Conservation (phyloP, 1,139 yeast genomes). For the Geotrichum bryndzae region DNA sequence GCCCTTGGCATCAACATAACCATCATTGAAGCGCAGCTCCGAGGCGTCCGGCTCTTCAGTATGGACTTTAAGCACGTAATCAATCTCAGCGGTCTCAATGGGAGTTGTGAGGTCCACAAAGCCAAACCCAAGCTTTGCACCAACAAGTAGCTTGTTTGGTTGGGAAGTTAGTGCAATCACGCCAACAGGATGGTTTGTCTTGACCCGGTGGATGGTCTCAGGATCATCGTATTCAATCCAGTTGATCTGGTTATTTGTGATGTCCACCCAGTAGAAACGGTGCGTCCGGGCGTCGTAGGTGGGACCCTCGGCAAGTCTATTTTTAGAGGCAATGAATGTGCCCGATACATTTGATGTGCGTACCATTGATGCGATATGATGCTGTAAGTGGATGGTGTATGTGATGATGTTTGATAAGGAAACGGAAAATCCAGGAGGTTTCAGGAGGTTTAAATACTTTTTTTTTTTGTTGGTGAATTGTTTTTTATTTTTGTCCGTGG, state of each 20-base stretch:
- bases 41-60: neutral
- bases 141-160: constrained; percentile 30
- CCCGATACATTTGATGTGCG: neutral
- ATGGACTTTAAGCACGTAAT: constrained; percentile 20
- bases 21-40: constrained; percentile 33
- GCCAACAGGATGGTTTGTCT: constrained; percentile 27
- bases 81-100: constrained; percentile 22
- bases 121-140: constrained; percentile 31
- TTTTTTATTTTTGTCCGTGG: too few species aligned
- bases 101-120: constrained; percentile 25
- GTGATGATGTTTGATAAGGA: neutral
- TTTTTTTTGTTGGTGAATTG: neutral
- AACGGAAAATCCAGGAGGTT: neutral
- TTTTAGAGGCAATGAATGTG: constrained; percentile 2
- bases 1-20: constrained; percentile 35
- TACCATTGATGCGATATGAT: neutral
- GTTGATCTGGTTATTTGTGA: constrained; percentile 27
- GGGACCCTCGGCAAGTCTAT: constrained; percentile 34
- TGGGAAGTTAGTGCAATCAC: constrained; percentile 31
- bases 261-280: constrained; percentile 33
- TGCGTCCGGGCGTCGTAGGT: constrained; percentile 30
- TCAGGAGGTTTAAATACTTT: neutral
- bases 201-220: constrained; percentile 15
- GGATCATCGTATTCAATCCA: constrained; percentile 25
- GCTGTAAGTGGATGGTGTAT: neutral